These are phyloP conservation scores for Sisymbrium altissimum DNA, from an alignment of 345 rosid species.

Conservation along the genomic window DNA sequence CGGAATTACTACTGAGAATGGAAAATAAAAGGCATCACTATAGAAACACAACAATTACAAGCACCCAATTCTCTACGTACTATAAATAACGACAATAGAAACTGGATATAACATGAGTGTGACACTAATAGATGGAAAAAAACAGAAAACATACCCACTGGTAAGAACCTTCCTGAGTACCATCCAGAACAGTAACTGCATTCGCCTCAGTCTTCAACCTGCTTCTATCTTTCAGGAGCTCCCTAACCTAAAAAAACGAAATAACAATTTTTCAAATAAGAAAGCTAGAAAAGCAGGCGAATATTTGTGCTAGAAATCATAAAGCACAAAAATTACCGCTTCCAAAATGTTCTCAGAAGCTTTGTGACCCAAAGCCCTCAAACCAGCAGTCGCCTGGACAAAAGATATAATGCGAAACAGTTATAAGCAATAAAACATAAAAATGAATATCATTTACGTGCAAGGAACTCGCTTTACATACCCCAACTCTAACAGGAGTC, in stretches of 20 bases:
- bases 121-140: background rate
- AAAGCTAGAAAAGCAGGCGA: background rate
- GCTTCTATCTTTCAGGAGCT: slow-evolving; percentile 73
- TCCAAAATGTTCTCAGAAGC: slow-evolving; percentile 82
- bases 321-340: slow-evolving; percentile 44
- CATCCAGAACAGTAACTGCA: slow-evolving; percentile 83
- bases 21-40: background rate
- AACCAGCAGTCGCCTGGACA: slow-evolving; percentile 90
- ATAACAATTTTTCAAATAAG: background rate
- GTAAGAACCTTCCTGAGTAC: slow-evolving; percentile 96
- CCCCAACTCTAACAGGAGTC: slow-evolving; percentile 99
- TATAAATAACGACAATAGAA: background rate
- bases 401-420: background rate
- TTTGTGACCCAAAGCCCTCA: slow-evolving; percentile 76
- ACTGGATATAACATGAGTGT: background rate
- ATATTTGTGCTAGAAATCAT: background rate
- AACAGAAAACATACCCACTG: slow-evolving; percentile 71
- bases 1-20: background rate
- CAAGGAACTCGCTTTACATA: slow-evolving; percentile 35
- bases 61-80: background rate
- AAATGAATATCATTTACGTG: background rate
- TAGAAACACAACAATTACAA: background rate
- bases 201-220: slow-evolving; percentile 57
- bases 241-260: slow-evolving; percentile 62
- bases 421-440: too few species aligned